These are phyloP conservation scores for Daedalea quercina DNA, from an alignment of 768 basidiomycete genomes.

Conservation along the genomic window DNA sequence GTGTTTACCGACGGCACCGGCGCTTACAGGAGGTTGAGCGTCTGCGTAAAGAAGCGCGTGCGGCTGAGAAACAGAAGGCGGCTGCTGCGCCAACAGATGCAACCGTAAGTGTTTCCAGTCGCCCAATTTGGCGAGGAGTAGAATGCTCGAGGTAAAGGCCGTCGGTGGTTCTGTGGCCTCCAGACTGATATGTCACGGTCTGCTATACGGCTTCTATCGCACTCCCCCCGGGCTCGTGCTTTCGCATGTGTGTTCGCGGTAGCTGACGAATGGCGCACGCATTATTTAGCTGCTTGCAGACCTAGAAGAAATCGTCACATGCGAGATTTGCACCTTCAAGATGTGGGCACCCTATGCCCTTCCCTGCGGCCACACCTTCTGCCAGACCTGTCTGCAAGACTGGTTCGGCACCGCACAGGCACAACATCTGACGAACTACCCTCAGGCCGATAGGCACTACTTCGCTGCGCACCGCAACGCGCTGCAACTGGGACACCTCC, in stretches of 20 bases:
- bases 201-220: background rate
- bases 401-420: constrained; percentile 43
- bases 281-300: constrained; percentile 4
- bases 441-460: constrained; percentile 22
- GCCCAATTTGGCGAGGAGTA: background rate
- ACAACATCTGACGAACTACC: constrained; percentile 42
- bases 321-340: constrained; percentile 56
- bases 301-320: constrained; percentile 49
- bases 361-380: constrained; percentile 68
- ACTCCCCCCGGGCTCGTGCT: background rate
- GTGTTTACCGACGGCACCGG: background rate
- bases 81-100: background rate
- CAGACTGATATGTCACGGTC: too few relatives aligned
- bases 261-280: too few relatives aligned
- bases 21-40: constrained; percentile 8
- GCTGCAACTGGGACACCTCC: constrained; percentile 7
- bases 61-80: background rate
- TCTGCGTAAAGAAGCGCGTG: background rate
- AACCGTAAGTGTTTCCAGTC: background rate
- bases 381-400: constrained; percentile 51
- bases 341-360: constrained; percentile 66
- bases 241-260: background rate
- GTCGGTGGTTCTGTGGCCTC: background rate
- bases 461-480: constrained; percentile 4
- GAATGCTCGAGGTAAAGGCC: background rate